phyloP scores from a whole-genome alignment of 148 eudicot genomes.

The Camellia granthamiana region DNA sequence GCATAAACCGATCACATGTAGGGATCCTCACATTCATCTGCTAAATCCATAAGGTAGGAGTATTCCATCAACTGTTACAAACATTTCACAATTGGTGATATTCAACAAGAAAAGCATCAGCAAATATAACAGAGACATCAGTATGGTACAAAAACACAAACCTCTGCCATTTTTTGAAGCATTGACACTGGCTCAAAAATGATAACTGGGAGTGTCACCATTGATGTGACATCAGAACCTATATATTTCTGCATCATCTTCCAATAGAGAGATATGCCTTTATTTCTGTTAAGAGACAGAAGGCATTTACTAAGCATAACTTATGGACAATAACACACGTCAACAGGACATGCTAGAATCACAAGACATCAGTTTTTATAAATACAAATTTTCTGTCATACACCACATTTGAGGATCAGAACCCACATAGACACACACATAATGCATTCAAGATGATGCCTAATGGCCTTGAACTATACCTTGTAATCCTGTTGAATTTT shows the following conservation, averaged over 20 bases:
- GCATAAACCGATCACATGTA: constrained; percentile 89
- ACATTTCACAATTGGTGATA: constrained; percentile 13
- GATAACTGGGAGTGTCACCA: constrained; percentile 96
- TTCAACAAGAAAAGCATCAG: background rate
- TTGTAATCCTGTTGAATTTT: background rate
- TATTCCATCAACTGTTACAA: constrained; percentile 89
- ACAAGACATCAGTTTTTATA: background rate
- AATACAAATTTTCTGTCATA: background rate
- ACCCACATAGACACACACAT: background rate
- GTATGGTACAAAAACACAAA: constrained; percentile 25
- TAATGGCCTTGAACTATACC: background rate
- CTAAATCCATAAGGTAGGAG: constrained; percentile 75
- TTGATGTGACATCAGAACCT: constrained; percentile 92
- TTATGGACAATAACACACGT: background rate
- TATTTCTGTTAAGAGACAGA: background rate
- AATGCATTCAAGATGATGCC: background rate
- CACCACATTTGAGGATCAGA: background rate
- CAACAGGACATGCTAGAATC: background rate
- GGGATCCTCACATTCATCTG: constrained; percentile 97
- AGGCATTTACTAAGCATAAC: background rate
- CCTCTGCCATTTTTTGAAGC: constrained; percentile 99
- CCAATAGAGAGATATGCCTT: constrained; percentile 33
- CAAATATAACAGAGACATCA: background rate
- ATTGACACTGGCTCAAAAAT: constrained; percentile 99
- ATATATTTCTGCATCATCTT: constrained; percentile 95